Base-by-base conservation (phyloP, 140 eudicot species). In the Flaveria floridana region DNA sequence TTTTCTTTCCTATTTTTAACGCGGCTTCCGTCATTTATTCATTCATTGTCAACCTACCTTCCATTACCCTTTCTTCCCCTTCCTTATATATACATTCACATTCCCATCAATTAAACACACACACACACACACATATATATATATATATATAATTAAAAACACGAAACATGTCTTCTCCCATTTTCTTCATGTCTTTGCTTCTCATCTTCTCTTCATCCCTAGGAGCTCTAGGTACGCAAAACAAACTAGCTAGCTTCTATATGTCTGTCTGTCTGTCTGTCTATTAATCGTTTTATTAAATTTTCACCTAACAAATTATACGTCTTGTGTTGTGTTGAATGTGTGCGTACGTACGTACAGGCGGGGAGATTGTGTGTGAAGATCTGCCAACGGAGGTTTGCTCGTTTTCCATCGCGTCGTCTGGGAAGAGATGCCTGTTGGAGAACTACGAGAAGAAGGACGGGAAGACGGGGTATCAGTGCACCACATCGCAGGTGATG, bases 391-490 rank as follows among this genome's bases (percentile, higher is more conserved):
- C 71, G 0, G 76, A 85, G 19, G 75, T 77, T 4, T 93, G 98
- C 70, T 74, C 97, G 0, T 90, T 86, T 26, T 83, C 98, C 0
- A 81, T 93, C 7, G 84, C 97, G 10, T 88, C 97, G 0, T 90
- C 98, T 0, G 97, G 98, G 66, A 93, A 93, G 67, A 80, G 98
- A 65, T 93, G 98, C 64, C 62, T 85, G 75, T 67, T 93, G 72
- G 97, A 90, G 83, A 88, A 93, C 30, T 85, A 64, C 58, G 76
- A 41, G 78, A 70, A 42, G 42, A 48, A 70, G 1, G 57, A 76
- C 6, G 97, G 90, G 1, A 79, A 75, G 26, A 77, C 80, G 4
- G 92, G 57, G 0, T 84, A 86, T 65, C 84, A 84, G 56, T 93
- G 98, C 75, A 78, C 79, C 62, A 82, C 97, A 18, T 90, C 97